Base-by-base conservation (phyloP, 805 yeast genomes). In the Zygotorulaspora florentina region DNA sequence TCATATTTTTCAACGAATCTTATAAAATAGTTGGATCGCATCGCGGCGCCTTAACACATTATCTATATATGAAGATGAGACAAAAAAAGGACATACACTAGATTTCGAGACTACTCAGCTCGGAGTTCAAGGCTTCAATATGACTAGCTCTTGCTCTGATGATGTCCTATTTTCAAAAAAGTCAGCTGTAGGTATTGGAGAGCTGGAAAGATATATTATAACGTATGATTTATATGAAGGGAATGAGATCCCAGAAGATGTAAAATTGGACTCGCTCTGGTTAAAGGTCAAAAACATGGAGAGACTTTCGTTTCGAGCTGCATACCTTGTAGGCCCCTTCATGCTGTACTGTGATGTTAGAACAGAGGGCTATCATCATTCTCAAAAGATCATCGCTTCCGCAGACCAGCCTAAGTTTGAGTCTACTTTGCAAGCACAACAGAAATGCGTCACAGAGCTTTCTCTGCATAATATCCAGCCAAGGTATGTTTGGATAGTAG, bases 341-440 rank as follows among this genome's bases (percentile, higher is more conserved):
- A 72, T 80, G n/a, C 55, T 86, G 1, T 86, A 86, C 58, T 84
- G 79, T 33, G 95, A 86, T 63, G 77, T 87, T 28, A 66, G 80
- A 41, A 67, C 80, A 0, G 71, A 62, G 2, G 82, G 77, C 7
- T 86, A 75, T 55, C 72, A 76, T 39, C 80, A 75, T 47, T 65
- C 74, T 3, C 66, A 73, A 45, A 54, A 65, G 15, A 73, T 74
- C 16, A 82, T 82, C 56, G 73, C 84, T 11, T 80, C 90, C 2
- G 87, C 87, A 0, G 90, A 86, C 58, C 89, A 83, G 55, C 95
- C 95, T 0, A 68, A 68, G 23, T 86, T 75, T 59, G 88, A 85
- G 55, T 83, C 91, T 0, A 86, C 81, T 58, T 55, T 86, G 27
- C 74, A 75, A 36, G 84, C 95, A 0, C 86, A 85, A 5, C 88